Percentiles rank a stretch among this genome's conserved stretches.
Conservation (phyloP, 192 early-diverging fungal genomes). For the Backusella psychrophila region DNA sequence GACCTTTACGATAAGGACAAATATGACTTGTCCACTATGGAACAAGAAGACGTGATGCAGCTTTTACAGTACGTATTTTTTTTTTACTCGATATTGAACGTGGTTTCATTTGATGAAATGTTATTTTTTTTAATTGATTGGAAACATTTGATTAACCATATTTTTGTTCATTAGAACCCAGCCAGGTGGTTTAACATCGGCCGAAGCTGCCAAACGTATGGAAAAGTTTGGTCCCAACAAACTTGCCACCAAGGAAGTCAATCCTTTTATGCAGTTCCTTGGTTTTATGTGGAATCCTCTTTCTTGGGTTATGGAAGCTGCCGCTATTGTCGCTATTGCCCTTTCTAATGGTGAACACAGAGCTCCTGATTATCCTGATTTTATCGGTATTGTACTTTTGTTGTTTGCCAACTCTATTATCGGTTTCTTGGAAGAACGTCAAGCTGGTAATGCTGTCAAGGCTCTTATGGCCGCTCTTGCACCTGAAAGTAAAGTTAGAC, state of each 20-base stretch:
- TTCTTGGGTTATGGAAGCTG: slow-evolving; percentile 83
- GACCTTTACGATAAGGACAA: slow-evolving; percentile 77
- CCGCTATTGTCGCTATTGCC: slow-evolving; percentile 73
- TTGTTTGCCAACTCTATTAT: slow-evolving; percentile 82
- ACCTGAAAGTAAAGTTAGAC: slow-evolving; percentile 81
- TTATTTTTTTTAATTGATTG: slow-evolving; percentile 11
- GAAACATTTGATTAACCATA: not conserved
- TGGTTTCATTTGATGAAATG: not conserved
- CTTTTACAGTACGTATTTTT: slow-evolving; percentile 48
- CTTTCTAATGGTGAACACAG: slow-evolving; percentile 65
- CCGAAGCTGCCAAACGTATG: slow-evolving; percentile 57
- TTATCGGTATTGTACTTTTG: slow-evolving; percentile 79
- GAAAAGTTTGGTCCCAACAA: slow-evolving; percentile 67
- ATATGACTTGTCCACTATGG: slow-evolving; percentile 73
- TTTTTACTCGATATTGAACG: not conserved
- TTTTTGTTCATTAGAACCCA: slow-evolving; percentile 33
- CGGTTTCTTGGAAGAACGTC: slow-evolving; percentile 85
- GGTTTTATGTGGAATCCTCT: slow-evolving; percentile 81
- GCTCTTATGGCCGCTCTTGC: slow-evolving; percentile 88
- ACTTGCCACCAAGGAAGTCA: slow-evolving; percentile 73
- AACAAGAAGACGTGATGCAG: slow-evolving; percentile 62
- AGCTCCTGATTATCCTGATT: slow-evolving; percentile 78
- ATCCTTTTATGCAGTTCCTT: slow-evolving; percentile 81
- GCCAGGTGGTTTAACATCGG: slow-evolving; percentile 58
- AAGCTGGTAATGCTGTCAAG: slow-evolving; percentile 87